These are phyloP conservation scores for Xylaria sp. DNA, from an alignment of 2,329 filamentous ascomycete genomes.

Conservation along the genomic window DNA sequence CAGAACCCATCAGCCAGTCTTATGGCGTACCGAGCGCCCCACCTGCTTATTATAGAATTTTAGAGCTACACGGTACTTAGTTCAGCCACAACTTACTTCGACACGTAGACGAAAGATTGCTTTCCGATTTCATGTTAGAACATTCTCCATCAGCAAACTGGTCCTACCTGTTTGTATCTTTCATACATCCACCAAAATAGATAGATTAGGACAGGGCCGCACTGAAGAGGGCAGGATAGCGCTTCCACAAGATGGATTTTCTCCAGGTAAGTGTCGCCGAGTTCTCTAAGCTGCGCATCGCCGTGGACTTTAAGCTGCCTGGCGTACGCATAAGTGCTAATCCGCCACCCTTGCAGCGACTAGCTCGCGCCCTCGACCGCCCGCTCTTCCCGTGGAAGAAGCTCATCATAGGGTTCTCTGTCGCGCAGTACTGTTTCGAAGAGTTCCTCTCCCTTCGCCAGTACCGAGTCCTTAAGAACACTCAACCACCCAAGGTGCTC, in stretches of 20 bases:
- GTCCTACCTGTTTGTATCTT: conserved; percentile 2
- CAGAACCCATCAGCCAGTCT: background rate
- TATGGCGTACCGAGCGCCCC: background rate
- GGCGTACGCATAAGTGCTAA: conserved; percentile 2
- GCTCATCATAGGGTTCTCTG: conserved; percentile 91
- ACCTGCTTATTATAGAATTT: conserved; percentile 5
- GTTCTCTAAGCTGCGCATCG: background rate
- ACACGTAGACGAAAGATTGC: conserved; percentile 40
- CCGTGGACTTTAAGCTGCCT: background rate
- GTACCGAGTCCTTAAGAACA: conserved; percentile 85
- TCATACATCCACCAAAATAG: conserved; percentile 33
- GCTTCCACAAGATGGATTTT: conserved; percentile 49
- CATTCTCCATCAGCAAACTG: conserved; percentile 30
- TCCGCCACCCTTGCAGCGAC: conserved; percentile 61
- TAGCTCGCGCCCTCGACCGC: conserved; percentile 88
- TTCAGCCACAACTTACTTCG: conserved; percentile 25
- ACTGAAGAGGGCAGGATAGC: conserved; percentile 13
- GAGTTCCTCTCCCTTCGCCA: conserved; percentile 89
- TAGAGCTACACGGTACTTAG: background rate
- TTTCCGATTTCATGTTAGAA: conserved; percentile 38
- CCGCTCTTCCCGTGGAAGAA: conserved; percentile 97
- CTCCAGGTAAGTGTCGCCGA: conserved; percentile 48
- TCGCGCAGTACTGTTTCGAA: conserved; percentile 92
- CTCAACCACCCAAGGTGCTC: conserved; percentile 84
- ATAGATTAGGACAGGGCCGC: conserved; percentile 3